These are phyloP conservation scores for Epichloe elymi DNA, from an alignment of 2,329 filamentous ascomycete genomes.

Conservation along the genomic window DNA sequence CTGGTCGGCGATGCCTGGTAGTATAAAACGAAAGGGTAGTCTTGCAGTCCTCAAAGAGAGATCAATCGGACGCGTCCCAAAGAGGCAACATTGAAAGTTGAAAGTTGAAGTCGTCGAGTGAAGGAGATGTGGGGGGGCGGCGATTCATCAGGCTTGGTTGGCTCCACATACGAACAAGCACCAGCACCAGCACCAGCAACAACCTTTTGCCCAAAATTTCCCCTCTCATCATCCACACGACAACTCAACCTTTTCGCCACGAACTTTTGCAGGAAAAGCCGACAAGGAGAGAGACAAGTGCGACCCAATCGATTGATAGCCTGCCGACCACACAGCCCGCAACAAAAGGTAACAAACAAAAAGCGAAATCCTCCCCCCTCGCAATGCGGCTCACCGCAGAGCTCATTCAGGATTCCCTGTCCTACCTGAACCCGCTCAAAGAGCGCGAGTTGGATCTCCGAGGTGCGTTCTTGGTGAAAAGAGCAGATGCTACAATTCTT, in stretches of 20 bases:
- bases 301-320: neutral
- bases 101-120: no score
- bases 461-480: constrained; percentile 81
- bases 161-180: no score
- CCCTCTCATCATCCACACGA: constrained; percentile 18
- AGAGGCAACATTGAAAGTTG: no score
- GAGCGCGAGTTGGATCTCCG: constrained; percentile 97
- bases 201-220: constrained; percentile 16
- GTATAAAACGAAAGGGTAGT: neutral
- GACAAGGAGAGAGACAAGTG: no score
- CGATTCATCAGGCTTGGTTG: no score
- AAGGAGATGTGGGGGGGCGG: no score
- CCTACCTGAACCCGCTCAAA: constrained; percentile 96
- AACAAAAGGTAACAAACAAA: neutral
- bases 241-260: no score
- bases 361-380: constrained; percentile 6
- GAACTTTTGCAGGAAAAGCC: no score
- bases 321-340: no score
- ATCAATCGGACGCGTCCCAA: no score
- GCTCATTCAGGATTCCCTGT: constrained; percentile 85
- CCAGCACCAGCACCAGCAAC: neutral
- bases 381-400: constrained; percentile 91
- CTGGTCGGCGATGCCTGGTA: no score
- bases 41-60: no score
- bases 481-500: constrained; percentile 80